A percentile compares a stretch with the other conserved stretches of the same genome.
phyloP scores from a whole-genome alignment of 768 basidiomycete genomes.

The Boletus pseudo-olivaceus region DNA sequence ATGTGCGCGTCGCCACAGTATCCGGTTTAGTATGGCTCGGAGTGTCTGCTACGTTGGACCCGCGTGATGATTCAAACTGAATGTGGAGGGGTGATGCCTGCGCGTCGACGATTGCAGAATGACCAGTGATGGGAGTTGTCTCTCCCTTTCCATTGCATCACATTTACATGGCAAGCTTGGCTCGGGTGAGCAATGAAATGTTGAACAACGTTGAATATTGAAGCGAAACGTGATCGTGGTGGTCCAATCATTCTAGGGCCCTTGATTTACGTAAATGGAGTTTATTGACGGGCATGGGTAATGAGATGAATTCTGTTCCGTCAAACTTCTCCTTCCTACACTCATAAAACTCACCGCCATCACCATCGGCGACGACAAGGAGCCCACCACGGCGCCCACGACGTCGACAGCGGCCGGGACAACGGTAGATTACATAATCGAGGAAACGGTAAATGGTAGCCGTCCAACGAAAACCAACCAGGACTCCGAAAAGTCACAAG shows the following conservation, averaged over 20 bases:
- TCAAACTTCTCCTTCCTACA: too few species aligned
- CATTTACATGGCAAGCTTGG: too few species aligned
- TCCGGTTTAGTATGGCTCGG: not conserved
- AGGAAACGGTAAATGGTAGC: not conserved
- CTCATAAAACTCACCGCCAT: not conserved
- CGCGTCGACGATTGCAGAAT: too few species aligned
- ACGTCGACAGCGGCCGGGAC: not conserved
- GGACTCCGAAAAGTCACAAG: slow-evolving; percentile 1
- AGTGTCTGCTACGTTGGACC: not conserved
- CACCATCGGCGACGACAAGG: not conserved
- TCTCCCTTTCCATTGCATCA: too few species aligned
- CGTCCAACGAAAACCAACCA: slow-evolving; percentile 1
- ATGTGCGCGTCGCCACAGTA: not conserved
- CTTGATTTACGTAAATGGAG: not conserved
- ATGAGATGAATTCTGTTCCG: not conserved
- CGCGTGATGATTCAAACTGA: too few species aligned
- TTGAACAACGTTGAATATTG: too few species aligned
- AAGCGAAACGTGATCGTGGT: not conserved
- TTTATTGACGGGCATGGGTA: not conserved
- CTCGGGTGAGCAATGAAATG: too few species aligned
- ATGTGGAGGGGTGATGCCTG: too few species aligned
- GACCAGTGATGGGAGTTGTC: too few species aligned
- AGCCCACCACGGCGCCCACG: not conserved
- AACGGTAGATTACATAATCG: slow-evolving; percentile 10
- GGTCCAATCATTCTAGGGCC: too few species aligned